A percentile compares a stretch with the other conserved stretches of the same genome.
Evolutionary conservation across 2,329 filamentous ascomycete genomes (phyloP).

Genomic region (Penicillium aurantiogriseum): DNA sequence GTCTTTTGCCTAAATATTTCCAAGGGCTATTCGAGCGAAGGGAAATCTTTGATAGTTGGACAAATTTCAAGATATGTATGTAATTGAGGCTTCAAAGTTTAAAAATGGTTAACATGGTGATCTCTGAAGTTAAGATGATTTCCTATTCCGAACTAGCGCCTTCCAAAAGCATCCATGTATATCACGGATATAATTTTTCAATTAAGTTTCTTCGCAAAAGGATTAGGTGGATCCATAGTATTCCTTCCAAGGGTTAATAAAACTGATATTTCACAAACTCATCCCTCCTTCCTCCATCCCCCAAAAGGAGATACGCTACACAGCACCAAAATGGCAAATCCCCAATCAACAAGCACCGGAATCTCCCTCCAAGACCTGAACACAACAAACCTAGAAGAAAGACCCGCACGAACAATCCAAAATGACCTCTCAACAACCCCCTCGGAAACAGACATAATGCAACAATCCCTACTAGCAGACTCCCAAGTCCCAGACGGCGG

Average conservation of each 20-base stretch:
- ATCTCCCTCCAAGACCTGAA: background rate
- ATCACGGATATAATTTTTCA: background rate
- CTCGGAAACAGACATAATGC: constrained; percentile 27
- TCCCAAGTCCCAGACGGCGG: constrained; percentile 38
- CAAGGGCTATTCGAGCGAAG: background rate
- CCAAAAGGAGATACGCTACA: too few species aligned
- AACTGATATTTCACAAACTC: background rate
- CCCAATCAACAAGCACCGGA: background rate
- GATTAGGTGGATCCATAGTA: background rate
- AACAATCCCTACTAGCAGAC: constrained; percentile 48
- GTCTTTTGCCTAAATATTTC: background rate
- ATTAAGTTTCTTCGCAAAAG: background rate
- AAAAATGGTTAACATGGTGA: background rate
- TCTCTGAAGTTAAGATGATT: background rate
- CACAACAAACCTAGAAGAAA: background rate
- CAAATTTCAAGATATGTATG: background rate
- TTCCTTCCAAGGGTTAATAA: background rate
- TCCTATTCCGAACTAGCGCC: background rate
- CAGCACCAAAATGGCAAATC: background rate
- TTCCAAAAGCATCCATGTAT: background rate
- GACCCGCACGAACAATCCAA: background rate
- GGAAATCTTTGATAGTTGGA: background rate
- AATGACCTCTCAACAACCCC: background rate
- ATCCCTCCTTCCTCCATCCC: background rate
- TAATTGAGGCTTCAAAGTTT: background rate